A percentile compares a stretch with the other conserved stretches of the same genome.
Conservation (phyloP, 2,329 filamentous ascomycete genomes). For the Anisogramma anomala region DNA sequence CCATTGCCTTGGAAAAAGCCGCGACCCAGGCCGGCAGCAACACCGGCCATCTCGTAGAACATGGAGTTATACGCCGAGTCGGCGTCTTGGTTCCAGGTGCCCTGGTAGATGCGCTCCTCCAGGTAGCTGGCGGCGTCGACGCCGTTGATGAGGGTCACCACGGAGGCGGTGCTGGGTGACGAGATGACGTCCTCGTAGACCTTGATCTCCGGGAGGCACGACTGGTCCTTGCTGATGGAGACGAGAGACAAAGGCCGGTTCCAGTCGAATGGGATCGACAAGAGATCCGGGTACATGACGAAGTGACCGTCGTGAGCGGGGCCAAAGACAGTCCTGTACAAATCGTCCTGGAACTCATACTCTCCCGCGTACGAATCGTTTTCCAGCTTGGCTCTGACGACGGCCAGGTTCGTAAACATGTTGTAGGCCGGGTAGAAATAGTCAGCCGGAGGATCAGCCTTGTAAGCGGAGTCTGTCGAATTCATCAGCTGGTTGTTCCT, state of each 20-base stretch:
- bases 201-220: slow-evolving; percentile 32
- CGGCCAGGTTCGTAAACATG: slow-evolving; percentile 25
- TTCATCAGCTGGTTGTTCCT: slow-evolving; percentile 21
- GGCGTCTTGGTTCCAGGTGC: slow-evolving; percentile 23
- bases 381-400: slow-evolving; percentile 22
- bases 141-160: slow-evolving; percentile 21
- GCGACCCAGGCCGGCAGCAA: slow-evolving; percentile 10
- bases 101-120: slow-evolving; percentile 29
- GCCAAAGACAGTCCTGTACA: slow-evolving; percentile 28
- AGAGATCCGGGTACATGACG: slow-evolving; percentile 29
- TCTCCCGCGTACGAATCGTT: slow-evolving; percentile 27
- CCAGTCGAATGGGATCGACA: slow-evolving; percentile 28
- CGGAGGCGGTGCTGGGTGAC: slow-evolving; percentile 16
- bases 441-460: slow-evolving; percentile 26
- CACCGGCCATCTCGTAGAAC: slow-evolving; percentile 23
- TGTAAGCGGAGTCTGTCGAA: slow-evolving; percentile 25
- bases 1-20: slow-evolving; percentile 25
- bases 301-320: slow-evolving; percentile 32
- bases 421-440: slow-evolving; percentile 30
- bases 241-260: slow-evolving; percentile 29
- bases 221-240: slow-evolving; percentile 26
- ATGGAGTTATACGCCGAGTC: slow-evolving; percentile 28
- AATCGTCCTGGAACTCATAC: slow-evolving; percentile 29
- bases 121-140: slow-evolving; percentile 26
- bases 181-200: slow-evolving; percentile 28